Evolutionary conservation across 2,329 filamentous ascomycete genomes (phyloP), one percentile per base, ranked within the genome.

Genomic region (Aspergillus flavus): DNA sequence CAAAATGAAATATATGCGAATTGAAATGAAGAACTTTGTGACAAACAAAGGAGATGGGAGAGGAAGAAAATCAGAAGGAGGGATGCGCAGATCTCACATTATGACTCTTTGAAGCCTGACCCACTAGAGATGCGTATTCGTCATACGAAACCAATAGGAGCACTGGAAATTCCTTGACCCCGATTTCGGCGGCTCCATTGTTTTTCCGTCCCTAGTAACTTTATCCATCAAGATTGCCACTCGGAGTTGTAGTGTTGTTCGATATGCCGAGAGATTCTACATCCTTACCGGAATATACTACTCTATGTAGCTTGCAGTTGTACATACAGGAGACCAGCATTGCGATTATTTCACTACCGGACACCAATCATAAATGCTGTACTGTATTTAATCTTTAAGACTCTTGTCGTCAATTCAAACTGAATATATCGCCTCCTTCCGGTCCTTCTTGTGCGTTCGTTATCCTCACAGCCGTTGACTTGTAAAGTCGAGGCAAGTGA

Each of bases 401-500:
- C 34, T 36, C 5, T 36, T 36, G 14, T 11, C 10, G 6, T 45
- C 19, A 41, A 57, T 30, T 26, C 23, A 34, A 34, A 26, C 23
- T 28, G 32, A 57, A 23, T 34, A 64, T 70, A 58, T 70, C 68
- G 6, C 68, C 67, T 34, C 67, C 68, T 46, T 70, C 64, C 14
- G 64, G 64, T 21, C 68, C 68, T 41, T 59, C 54, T 26, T 53
- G 60, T 21, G 68, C 68, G 21, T 32, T 63, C 28, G 63, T 32
- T 6, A 70, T 54, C n/a, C 68, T 64, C 43, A 66, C 63, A 2
- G 34, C 34, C 4, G 72, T 76, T 3, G 76, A 74, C 62, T 76
- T 72, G 60, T 76, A 80, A 6, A 77, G 63, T 6, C 71, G 67
- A 7, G 78, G 78, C 30, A 80, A 59, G 1, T 66, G 61, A 6